Evolutionary conservation across 1,284 basidiomycete genomes (phyloP).

Genomic region (Pseudozyma sp.): DNA sequence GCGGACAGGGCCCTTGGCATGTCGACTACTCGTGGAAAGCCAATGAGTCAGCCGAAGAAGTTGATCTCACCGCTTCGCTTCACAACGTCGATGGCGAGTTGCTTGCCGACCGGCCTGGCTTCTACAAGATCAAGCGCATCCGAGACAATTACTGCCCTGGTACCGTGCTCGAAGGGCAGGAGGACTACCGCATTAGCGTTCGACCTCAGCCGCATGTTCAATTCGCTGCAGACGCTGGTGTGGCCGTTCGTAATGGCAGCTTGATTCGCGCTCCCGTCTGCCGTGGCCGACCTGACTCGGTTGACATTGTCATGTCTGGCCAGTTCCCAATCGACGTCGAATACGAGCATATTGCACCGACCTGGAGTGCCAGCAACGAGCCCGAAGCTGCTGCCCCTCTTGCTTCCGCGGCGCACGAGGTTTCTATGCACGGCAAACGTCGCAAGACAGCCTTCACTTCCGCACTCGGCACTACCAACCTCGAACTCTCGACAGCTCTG

Average conservation of each 20-base stretch:
- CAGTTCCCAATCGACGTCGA: constrained; percentile 60
- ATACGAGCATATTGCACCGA: constrained; percentile 47
- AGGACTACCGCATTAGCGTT: constrained; percentile 80
- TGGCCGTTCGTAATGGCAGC: constrained; percentile 44
- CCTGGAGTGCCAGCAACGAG: constrained; percentile 37
- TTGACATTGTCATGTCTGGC: constrained; percentile 83
- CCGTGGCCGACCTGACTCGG: constrained; percentile 80
- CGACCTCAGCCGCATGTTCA: constrained; percentile 76
- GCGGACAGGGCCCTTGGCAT: constrained; percentile 71
- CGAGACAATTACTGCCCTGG: constrained; percentile 87
- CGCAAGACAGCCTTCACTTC: constrained; percentile 77
- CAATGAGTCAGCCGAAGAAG: constrained; percentile 59
- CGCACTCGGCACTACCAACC: constrained; percentile 82
- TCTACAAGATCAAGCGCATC: constrained; percentile 81
- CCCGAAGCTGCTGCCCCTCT: constrained; percentile 32
- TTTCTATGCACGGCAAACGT: constrained; percentile 44
- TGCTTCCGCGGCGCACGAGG: constrained; percentile 57
- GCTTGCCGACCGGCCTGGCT: constrained; percentile 77
- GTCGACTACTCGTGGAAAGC: constrained; percentile 79
- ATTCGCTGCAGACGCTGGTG: constrained; percentile 52
- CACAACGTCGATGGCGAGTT: constrained; percentile 79
- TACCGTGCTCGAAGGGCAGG: constrained; percentile 74
- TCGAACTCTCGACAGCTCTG: constrained; percentile 83
- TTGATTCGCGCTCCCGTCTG: constrained; percentile 80
- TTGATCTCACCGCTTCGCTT: constrained; percentile 72